A percentile compares a stretch with the other conserved stretches of the same genome.
These are phyloP conservation scores for Penicillium frequentans DNA, from an alignment of 2,329 filamentous ascomycete genomes.

Conservation along the genomic window DNA sequence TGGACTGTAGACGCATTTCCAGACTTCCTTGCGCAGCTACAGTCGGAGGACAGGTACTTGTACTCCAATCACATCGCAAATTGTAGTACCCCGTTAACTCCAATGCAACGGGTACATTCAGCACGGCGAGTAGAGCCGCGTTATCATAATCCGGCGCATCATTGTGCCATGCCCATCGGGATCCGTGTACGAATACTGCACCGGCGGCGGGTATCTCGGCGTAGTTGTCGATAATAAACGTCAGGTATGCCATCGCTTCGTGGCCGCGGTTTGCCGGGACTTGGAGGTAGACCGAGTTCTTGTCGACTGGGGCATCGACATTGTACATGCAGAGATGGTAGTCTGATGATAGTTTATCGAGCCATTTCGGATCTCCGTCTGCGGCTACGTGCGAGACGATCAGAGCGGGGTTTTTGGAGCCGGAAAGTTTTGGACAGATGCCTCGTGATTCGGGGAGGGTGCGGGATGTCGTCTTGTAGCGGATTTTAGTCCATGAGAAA, in stretches of 20 bases:
- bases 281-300: conserved; percentile 35
- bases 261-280: conserved; percentile 50
- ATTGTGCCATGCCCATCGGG: conserved; percentile 48
- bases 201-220: conserved; percentile 37
- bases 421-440: conserved; percentile 43
- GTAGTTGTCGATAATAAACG: conserved; percentile 51
- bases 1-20: conserved; percentile 40
- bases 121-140: conserved; percentile 35
- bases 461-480: conserved; percentile 42
- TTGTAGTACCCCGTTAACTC: conserved; percentile 48
- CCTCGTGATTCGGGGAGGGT: conserved; percentile 39
- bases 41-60: conserved; percentile 40
- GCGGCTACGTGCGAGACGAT: conserved; percentile 44
- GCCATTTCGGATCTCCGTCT: conserved; percentile 46
- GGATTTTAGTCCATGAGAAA: conserved; percentile 47
- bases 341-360: conserved; percentile 35
- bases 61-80: conserved; percentile 53
- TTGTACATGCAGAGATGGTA: conserved; percentile 52
- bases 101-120: conserved; percentile 44
- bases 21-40: conserved; percentile 43
- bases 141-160: conserved; percentile 49
- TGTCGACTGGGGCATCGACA: conserved; percentile 34
- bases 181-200: conserved; percentile 47
- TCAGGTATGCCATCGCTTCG: conserved; percentile 50
- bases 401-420: conserved; percentile 44